Percentiles rank a stretch among this genome's conserved stretches.
phyloP scores from a whole-genome alignment of 2,329 filamentous ascomycete genomes.

The Emericellopsis atlantica region DNA sequence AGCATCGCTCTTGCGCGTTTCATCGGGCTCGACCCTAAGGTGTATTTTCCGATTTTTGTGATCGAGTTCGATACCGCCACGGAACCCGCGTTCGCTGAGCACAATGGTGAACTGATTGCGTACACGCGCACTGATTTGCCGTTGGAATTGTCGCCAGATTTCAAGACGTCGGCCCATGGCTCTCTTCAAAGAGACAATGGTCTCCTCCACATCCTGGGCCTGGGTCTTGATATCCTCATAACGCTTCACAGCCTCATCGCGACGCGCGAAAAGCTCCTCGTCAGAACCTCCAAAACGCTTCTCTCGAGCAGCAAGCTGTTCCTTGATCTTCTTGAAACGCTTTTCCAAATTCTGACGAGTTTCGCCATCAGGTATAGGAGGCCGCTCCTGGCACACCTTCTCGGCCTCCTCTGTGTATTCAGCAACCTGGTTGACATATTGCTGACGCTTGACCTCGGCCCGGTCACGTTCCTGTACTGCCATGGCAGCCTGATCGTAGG shows the following conservation, averaged over 20 bases:
- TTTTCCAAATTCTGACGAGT: conserved; percentile 42
- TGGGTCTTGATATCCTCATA: conserved; percentile 29
- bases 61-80: conserved; percentile 68
- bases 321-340: conserved; percentile 40
- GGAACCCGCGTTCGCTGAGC: conserved; percentile 78
- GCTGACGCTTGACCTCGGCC: conserved; percentile 33
- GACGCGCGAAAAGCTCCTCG: conserved; percentile 45
- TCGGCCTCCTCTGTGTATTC: conserved; percentile 43
- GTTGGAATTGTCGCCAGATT: conserved; percentile 73
- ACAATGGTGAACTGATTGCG: conserved; percentile 80
- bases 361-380: conserved; percentile 51
- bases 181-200: conserved; percentile 32
- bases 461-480: conserved; percentile 29
- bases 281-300: conserved; percentile 49
- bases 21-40: conserved; percentile 60
- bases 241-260: conserved; percentile 23
- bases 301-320: conserved; percentile 46
- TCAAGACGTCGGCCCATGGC: conserved; percentile 57
- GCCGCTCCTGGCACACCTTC: conserved; percentile 38
- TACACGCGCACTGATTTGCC: conserved; percentile 73
- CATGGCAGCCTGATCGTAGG: conserved; percentile 36
- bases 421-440: conserved; percentile 32
- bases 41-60: conserved; percentile 64
- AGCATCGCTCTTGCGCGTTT: conserved; percentile 53
- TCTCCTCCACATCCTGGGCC: conserved; percentile 24